Conservation (phyloP, 1,284 basidiomycete genomes). For the Boletus albobrunnescens region DNA sequence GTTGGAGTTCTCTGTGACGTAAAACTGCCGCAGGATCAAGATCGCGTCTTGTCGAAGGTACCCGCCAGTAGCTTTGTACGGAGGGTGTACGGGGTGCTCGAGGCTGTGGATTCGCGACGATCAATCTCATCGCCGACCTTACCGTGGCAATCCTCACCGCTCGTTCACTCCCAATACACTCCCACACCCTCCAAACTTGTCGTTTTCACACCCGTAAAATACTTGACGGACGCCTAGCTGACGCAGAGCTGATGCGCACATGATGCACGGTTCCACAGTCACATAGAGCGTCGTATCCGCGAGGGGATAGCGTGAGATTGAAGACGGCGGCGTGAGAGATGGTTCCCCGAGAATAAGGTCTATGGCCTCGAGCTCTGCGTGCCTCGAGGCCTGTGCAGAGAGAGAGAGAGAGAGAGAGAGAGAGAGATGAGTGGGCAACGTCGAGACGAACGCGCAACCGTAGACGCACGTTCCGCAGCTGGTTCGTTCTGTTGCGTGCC, state of each 20-base stretch:
- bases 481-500: constrained; percentile 92
- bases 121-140: constrained; percentile 8
- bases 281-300: constrained; percentile 88
- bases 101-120: constrained; percentile 39
- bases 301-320: constrained; percentile 55
- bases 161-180: constrained; percentile 88
- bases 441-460: neutral
- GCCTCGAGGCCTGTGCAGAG: constrained; percentile 80
- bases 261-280: constrained; percentile 98
- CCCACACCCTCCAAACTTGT: constrained; percentile 95
- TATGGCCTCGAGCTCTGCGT: constrained; percentile 97
- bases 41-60: constrained; percentile 92
- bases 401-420: neutral
- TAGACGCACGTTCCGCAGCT: constrained; percentile 77
- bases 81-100: constrained; percentile 64
- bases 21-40: constrained; percentile 91
- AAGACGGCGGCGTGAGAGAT: constrained; percentile 48
- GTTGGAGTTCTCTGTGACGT: constrained; percentile 92
- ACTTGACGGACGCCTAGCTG: constrained; percentile 92
- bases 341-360: constrained; percentile 77
- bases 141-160: constrained; percentile 45
- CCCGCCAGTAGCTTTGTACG: constrained; percentile 79
- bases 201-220: constrained; percentile 93
- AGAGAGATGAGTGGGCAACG: neutral
- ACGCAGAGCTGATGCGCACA: constrained; percentile 94